These are phyloP conservation scores for Trichoderma simmonsii DNA, from an alignment of 2,329 filamentous ascomycete genomes.

Conservation along the genomic window DNA sequence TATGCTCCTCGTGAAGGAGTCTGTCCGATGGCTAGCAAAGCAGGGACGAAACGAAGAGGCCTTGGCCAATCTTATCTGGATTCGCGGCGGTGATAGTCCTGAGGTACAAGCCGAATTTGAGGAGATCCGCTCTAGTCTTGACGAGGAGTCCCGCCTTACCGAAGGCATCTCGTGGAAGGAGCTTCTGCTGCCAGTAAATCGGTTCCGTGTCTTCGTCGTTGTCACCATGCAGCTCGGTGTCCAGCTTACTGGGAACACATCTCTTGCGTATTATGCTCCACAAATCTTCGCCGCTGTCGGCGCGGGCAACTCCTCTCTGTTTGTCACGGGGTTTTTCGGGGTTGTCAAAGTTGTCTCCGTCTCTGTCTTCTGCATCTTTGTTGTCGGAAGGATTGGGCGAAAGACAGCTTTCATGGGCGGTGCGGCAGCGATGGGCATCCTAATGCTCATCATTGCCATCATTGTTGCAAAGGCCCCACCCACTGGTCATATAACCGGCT, in stretches of 20 bases:
- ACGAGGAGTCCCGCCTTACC: too few relatives aligned
- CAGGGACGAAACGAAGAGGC: constrained; percentile 54
- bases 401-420: constrained; percentile 45
- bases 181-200: neutral
- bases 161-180: too few relatives aligned
- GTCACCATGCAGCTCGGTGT: neutral
- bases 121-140: too few relatives aligned
- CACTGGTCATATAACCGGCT: neutral
- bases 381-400: constrained; percentile 47
- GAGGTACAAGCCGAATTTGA: neutral
- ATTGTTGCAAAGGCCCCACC: constrained; percentile 34
- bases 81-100: neutral
- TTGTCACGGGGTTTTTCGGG: constrained; percentile 42
- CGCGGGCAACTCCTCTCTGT: constrained; percentile 33
- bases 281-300: constrained; percentile 39
- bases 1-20: constrained; percentile 59
- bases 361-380: constrained; percentile 40
- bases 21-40: constrained; percentile 58
- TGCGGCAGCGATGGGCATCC: constrained; percentile 36
- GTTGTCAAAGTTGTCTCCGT: constrained; percentile 38
- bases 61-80: neutral
- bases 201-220: neutral
- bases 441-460: constrained; percentile 40
- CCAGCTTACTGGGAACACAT: neutral
- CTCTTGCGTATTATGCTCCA: constrained; percentile 30